phyloP scores from a whole-genome alignment of 2,329 filamentous ascomycete species.

The Venturia nashicola region DNA sequence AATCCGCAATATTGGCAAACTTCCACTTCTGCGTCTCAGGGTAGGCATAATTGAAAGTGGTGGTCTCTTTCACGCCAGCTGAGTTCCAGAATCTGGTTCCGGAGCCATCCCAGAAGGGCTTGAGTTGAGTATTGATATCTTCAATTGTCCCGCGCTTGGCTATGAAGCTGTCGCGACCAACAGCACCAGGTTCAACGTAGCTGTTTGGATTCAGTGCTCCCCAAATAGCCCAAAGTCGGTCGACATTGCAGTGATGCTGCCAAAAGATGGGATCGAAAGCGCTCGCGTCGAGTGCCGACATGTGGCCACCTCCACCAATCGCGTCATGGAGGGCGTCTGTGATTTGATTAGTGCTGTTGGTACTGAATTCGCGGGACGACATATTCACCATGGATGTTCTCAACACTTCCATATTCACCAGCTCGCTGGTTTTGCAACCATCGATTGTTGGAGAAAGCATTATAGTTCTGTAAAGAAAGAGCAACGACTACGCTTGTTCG shows the following conservation, averaged over 20 bases:
- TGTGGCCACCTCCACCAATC: constrained; percentile 6
- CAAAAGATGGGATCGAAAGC: constrained; percentile 11
- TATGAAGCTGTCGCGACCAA: constrained; percentile 16
- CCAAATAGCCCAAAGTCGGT: constrained; percentile 16
- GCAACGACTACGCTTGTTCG: neutral
- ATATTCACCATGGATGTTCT: constrained; percentile 3
- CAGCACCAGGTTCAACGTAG: constrained; percentile 15
- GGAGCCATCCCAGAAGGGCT: neutral
- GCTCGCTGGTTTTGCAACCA: neutral
- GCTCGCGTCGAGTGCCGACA: neutral
- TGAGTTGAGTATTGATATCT: neutral
- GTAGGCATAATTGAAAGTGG: constrained; percentile 21
- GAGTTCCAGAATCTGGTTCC: constrained; percentile 6
- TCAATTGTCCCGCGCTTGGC: neutral
- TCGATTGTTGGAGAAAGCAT: constrained; percentile 1
- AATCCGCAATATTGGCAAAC: constrained; percentile 5
- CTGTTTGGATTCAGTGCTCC: constrained; percentile 19
- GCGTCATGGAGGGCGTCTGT: constrained; percentile 2
- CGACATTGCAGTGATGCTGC: constrained; percentile 10
- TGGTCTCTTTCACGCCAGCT: constrained; percentile 11
- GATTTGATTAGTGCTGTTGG: neutral
- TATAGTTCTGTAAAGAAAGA: neutral
- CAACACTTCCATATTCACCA: constrained; percentile 32
- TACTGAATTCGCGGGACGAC: neutral
- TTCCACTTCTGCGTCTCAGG: constrained; percentile 19